These are phyloP conservation scores for Pichia eremophila DNA, from an alignment of 805 yeast genomes.

Conservation along the genomic window DNA sequence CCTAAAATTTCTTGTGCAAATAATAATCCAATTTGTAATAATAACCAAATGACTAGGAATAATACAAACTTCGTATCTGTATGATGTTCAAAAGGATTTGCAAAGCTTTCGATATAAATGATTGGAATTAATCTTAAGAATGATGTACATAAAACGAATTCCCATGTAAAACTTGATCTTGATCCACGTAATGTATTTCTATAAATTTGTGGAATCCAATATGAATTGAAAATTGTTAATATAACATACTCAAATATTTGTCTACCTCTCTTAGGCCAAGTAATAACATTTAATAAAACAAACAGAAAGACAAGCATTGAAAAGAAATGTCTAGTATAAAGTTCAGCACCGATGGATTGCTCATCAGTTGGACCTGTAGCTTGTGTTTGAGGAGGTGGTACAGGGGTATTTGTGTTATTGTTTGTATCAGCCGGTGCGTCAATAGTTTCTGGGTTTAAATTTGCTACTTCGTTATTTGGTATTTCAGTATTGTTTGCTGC, in stretches of 20 bases:
- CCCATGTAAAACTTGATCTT: constrained; percentile 62
- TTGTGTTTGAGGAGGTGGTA: too few relatives aligned
- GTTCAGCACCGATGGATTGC: constrained; percentile 44
- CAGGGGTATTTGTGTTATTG: constrained; percentile 4
- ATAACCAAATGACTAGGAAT: constrained; percentile 44
- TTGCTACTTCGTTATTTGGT: too few relatives aligned
- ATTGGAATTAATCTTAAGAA: constrained; percentile 56
- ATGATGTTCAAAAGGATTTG: constrained; percentile 66
- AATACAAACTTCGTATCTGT: constrained; percentile 42
- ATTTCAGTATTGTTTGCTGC: background rate
- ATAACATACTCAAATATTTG: constrained; percentile 47
- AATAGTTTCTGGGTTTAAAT: too few relatives aligned
- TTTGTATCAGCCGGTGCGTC: background rate
- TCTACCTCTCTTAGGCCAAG: constrained; percentile 57
- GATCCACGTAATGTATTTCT: constrained; percentile 66
- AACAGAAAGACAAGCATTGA: constrained; percentile 45
- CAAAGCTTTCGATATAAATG: constrained; percentile 37
- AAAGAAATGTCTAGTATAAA: constrained; percentile 50
- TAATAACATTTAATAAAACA: constrained; percentile 42
- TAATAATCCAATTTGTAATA: constrained; percentile 48
- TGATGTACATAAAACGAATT: constrained; percentile 63
- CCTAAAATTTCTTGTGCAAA: constrained; percentile 62
- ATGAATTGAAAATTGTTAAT: constrained; percentile 49
- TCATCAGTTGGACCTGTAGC: constrained; percentile 35
- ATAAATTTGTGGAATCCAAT: constrained; percentile 84